phyloP scores from a whole-genome alignment of 768 basidiomycete genomes.

The Psilocybe cubensis region DNA sequence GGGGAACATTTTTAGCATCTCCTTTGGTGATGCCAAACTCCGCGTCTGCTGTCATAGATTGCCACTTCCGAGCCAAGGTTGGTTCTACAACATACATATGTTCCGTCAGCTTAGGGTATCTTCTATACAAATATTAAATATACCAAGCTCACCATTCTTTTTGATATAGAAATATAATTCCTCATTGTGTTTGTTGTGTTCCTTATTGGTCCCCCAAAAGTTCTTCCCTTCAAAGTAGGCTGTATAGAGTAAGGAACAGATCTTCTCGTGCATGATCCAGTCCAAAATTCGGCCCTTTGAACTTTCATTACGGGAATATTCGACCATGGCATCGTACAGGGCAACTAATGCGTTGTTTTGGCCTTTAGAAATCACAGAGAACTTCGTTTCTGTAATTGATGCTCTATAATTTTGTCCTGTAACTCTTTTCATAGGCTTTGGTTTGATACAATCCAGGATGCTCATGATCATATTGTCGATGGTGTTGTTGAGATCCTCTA shows the following conservation, averaged over 20 bases:
- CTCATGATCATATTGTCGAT: conserved; percentile 3
- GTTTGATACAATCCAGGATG: not conserved
- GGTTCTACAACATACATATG: conserved; percentile 2
- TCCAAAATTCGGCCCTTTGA: conserved; percentile 2
- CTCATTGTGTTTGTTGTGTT: not conserved
- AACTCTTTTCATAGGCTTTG: not conserved
- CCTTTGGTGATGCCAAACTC: not conserved
- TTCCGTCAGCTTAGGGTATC: too few relatives aligned
- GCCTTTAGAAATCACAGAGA: too few relatives aligned
- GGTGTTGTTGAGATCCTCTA: conserved; percentile 4
- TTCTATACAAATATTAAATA: not conserved
- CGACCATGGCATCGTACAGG: too few relatives aligned
- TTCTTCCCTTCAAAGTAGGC: conserved; percentile 1
- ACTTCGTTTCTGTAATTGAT: too few relatives aligned
- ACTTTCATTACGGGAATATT: not conserved
- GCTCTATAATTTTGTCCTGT: too few relatives aligned
- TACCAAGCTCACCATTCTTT: not conserved
- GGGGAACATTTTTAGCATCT: not conserved
- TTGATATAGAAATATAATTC: not conserved
- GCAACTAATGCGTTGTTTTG: too few relatives aligned
- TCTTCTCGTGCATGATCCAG: conserved; percentile 5
- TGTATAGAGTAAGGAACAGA: not conserved
- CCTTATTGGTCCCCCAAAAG: conserved; percentile 2
- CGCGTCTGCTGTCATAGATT: conserved; percentile 2
- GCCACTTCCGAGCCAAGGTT: conserved; percentile 7